phyloP scores from a whole-genome alignment of 164 flowering plant species.

The Vitis riparia region DNA sequence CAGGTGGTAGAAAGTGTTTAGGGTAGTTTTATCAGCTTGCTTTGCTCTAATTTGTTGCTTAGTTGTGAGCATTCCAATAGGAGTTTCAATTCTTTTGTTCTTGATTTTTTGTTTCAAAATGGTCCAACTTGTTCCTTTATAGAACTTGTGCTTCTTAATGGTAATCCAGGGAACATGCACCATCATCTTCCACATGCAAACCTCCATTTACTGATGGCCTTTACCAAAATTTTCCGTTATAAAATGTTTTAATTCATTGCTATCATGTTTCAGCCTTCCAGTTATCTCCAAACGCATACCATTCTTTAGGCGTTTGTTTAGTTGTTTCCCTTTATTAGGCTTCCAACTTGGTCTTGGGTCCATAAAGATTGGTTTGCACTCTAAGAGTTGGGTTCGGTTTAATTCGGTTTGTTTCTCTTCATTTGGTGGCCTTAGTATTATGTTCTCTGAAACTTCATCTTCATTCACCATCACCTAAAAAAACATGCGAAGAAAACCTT shows the following conservation, averaged over 20 bases:
- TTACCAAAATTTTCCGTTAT: conserved; percentile 23
- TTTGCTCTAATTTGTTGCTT: too few species aligned
- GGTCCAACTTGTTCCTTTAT: too few species aligned
- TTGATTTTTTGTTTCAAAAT: too few species aligned
- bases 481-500: neutral
- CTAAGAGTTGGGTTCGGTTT: conserved; percentile 76
- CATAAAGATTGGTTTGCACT: conserved; percentile 67
- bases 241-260: conserved; percentile 29
- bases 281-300: conserved; percentile 85
- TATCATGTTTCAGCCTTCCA: conserved; percentile 89
- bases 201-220: conserved; percentile 14
- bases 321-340: conserved; percentile 36
- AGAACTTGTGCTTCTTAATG: neutral
- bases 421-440: conserved; percentile 58
- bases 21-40: too few species aligned
- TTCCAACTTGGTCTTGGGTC: conserved; percentile 53
- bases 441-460: conserved; percentile 58
- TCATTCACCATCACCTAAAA: conserved; percentile 71
- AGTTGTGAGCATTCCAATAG: too few species aligned
- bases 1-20: too few species aligned
- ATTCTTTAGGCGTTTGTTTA: conserved; percentile 27
- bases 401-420: conserved; percentile 72
- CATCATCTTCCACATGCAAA: conserved; percentile 16
- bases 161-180: conserved; percentile 30
- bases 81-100: too few species aligned